Conservation (phyloP, 345 rosid species). For the Eucalyptus paniculata region DNA sequence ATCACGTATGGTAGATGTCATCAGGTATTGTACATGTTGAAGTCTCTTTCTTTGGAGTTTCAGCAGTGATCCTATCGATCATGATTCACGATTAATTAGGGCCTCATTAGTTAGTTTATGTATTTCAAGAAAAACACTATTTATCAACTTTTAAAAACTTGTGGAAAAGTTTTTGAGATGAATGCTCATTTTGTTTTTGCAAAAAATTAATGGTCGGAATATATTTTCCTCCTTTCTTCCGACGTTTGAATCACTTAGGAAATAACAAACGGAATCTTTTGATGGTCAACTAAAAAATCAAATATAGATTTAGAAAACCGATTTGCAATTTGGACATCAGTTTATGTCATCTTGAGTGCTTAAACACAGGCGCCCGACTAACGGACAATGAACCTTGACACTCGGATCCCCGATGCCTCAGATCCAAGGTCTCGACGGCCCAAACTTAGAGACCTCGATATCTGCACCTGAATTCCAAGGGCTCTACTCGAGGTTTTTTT, state of each 20-base stretch:
- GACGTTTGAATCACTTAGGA: background rate
- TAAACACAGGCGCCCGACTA: background rate
- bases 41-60: background rate
- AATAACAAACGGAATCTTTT: background rate
- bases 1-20: background rate
- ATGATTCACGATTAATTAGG: background rate
- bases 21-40: background rate
- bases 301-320: background rate
- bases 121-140: background rate
- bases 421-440: background rate
- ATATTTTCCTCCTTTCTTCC: background rate
- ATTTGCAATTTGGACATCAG: background rate
- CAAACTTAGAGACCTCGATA: background rate
- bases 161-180: background rate
- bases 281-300: background rate
- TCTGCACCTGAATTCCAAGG: background rate
- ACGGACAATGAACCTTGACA: background rate
- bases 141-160: background rate
- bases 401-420: background rate
- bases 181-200: background rate
- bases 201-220: background rate
- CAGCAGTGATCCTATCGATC: background rate
- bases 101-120: background rate
- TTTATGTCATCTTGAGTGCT: background rate
- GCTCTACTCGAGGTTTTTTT: background rate